These are phyloP conservation scores for Macrolepiota albuminosa DNA, from an alignment of 768 basidiomycete species.

Conservation along the genomic window DNA sequence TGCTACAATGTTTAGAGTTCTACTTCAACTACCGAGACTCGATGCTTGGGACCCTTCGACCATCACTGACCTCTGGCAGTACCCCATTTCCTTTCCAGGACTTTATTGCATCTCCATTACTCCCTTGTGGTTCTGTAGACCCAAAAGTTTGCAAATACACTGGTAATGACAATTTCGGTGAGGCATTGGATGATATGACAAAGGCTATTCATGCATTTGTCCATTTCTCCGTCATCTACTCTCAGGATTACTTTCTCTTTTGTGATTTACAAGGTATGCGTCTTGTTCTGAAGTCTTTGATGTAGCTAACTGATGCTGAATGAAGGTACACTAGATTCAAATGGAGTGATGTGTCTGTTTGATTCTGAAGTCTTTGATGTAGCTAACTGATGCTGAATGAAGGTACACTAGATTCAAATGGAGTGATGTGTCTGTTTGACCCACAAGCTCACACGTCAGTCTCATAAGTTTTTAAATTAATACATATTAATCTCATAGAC, in stretches of 20 bases:
- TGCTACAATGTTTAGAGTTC: neutral
- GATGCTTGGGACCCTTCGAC: neutral
- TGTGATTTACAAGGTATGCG: neutral
- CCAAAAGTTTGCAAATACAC: too few relatives aligned
- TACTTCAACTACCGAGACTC: neutral
- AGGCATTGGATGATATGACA: too few relatives aligned
- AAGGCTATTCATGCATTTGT: too few relatives aligned
- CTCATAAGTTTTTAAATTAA: neutral
- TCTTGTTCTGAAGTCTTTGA: neutral
- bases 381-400: neutral
- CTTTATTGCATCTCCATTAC: neutral
- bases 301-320: neutral
- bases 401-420: neutral
- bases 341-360: neutral
- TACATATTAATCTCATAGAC: too few relatives aligned
- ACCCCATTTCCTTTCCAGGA: conserved; percentile 7
- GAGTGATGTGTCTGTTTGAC: neutral
- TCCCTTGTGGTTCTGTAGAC: too few relatives aligned
- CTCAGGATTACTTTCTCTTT: neutral
- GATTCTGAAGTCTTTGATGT: neutral
- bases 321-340: neutral
- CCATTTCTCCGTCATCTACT: neutral
- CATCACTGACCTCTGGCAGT: neutral
- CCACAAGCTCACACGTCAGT: neutral
- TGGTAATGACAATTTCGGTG: too few relatives aligned